These are phyloP conservation scores for Agaricus bisporus DNA, from an alignment of 768 basidiomycete species.

Conservation along the genomic window DNA sequence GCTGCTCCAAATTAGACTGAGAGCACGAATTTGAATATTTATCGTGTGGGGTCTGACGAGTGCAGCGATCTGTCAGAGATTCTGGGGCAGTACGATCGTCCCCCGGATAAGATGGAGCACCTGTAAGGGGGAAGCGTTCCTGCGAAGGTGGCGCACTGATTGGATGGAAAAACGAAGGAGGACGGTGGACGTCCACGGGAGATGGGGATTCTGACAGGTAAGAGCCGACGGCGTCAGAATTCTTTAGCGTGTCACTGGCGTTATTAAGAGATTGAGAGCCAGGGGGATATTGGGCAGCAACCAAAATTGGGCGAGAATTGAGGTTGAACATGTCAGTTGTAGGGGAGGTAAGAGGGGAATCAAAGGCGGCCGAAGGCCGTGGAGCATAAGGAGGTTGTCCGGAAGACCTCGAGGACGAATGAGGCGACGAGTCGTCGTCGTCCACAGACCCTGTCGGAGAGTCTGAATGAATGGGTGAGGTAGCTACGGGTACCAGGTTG, in stretches of 20 bases:
- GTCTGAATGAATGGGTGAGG: conserved; percentile 20
- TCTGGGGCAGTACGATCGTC: conserved; percentile 33
- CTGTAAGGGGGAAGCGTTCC: conserved; percentile 37
- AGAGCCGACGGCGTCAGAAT: conserved; percentile 17
- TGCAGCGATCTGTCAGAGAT: conserved; percentile 31
- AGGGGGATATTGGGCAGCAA: conserved; percentile 8
- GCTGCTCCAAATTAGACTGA: conserved; percentile 41
- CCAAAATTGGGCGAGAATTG: conserved; percentile 17
- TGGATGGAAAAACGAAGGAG: conserved; percentile 32
- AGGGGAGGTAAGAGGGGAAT: conserved; percentile 23
- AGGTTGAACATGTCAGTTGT: conserved; percentile 11
- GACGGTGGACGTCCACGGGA: conserved; percentile 32
- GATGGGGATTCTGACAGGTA: conserved; percentile 39
- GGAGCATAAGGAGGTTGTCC: conserved; percentile 26
- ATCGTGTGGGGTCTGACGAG: conserved; percentile 27
- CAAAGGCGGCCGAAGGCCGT: conserved; percentile 23
- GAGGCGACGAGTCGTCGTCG: conserved; percentile 26
- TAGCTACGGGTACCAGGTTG: conserved; percentile 16
- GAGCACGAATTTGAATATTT: conserved; percentile 27
- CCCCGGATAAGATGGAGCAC: conserved; percentile 34
- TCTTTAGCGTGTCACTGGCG: conserved; percentile 21
- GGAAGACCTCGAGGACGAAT: conserved; percentile 22
- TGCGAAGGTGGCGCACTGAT: conserved; percentile 38
- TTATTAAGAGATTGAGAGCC: conserved; percentile 17
- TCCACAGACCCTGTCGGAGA: conserved; percentile 29